These are phyloP conservation scores for Anisodus acutangulus DNA, from an alignment of 257 asterid species.

Conservation along the genomic window DNA sequence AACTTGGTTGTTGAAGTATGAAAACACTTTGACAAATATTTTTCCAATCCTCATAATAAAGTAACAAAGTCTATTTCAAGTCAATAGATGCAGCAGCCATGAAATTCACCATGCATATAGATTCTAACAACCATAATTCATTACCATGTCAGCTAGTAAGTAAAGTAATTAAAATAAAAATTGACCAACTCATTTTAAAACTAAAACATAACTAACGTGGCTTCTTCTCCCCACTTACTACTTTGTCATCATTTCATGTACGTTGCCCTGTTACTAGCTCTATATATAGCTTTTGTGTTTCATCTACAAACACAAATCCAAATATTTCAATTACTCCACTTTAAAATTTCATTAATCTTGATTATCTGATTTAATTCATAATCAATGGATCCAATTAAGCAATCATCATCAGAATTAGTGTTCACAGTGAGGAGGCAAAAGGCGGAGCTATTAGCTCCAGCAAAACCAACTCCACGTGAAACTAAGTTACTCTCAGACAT, in stretches of 20 bases:
- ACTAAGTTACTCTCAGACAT: conserved; percentile 36
- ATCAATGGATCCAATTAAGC: conserved; percentile 12
- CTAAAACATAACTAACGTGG: neutral
- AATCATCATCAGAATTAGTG: neutral
- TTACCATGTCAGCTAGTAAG: neutral
- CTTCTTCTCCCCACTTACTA: neutral
- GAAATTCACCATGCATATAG: neutral
- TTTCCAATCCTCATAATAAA: neutral
- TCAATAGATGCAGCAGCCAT: neutral
- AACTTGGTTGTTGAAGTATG: neutral
- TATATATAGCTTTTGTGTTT: neutral
- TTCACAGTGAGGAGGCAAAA: conserved; percentile 36
- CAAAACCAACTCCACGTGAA: conserved; percentile 37
- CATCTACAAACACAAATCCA: neutral
- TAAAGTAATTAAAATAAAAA: neutral
- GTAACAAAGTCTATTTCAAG: neutral
- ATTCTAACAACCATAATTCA: neutral
- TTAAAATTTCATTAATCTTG: neutral
- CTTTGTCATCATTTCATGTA: neutral
- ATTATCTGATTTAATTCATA: neutral
- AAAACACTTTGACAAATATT: neutral
- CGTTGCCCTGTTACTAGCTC: neutral
- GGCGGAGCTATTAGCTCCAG: conserved; percentile 34
- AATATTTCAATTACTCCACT: neutral
- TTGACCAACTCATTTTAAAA: neutral